Evolutionary conservation across 106 monocot genomes (phyloP).

Genomic region (Alisma plantagoaquatica): DNA sequence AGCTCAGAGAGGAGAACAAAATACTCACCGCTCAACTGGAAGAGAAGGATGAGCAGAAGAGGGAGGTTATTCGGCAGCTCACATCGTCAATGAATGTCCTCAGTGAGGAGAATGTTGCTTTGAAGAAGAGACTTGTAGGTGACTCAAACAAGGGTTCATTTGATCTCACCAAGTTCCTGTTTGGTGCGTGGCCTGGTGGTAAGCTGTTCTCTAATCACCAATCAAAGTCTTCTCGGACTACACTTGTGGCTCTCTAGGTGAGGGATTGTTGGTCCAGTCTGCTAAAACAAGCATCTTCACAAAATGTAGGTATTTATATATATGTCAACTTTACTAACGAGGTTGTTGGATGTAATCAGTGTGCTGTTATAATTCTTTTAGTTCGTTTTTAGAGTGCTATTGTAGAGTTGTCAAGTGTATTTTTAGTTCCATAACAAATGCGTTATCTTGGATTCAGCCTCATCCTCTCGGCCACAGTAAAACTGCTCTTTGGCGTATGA

Average conservation of each 20-base stretch:
- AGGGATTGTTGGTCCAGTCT: no score
- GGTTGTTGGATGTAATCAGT: no score
- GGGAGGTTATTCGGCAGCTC: constrained; percentile 75
- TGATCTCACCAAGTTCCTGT: constrained; percentile 32
- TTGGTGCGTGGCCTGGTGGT: constrained; percentile 17
- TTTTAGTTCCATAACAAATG: no score
- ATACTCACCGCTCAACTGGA: constrained; percentile 17
- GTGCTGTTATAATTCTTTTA: no score
- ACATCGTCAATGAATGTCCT: constrained; percentile 34
- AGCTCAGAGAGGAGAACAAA: constrained; percentile 17
- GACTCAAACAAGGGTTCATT: constrained; percentile 22
- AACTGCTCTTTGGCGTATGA: no score
- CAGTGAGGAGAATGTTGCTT: constrained; percentile 41
- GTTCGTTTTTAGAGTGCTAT: no score
- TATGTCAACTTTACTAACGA: no score
- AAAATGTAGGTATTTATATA: no score
- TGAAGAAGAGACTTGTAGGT: constrained; percentile 37
- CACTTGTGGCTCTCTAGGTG: constrained; percentile 1
- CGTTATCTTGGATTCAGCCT: no score
- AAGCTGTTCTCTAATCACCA: constrained; percentile 23
- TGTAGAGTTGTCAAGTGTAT: no score
- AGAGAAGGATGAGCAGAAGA: constrained; percentile 77
- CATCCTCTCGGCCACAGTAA: no score
- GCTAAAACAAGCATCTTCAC: no score
- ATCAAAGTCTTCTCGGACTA: neutral